These are phyloP conservation scores for Abrus precatorius DNA, from an alignment of 306 rosid species.

Conservation along the genomic window DNA sequence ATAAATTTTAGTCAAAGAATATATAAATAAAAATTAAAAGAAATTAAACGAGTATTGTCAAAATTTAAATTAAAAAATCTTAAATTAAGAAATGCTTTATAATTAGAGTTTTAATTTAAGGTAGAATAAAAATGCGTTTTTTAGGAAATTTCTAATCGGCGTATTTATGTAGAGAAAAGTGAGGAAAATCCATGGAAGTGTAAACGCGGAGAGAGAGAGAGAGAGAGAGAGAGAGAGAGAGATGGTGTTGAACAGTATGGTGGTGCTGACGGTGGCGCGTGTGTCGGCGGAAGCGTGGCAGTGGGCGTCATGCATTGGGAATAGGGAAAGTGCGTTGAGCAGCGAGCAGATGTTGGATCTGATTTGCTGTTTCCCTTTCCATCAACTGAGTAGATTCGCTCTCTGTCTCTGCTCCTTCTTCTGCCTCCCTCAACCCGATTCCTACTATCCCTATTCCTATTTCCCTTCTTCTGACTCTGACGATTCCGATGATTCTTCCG, in stretches of 20 bases:
- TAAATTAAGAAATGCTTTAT: no score
- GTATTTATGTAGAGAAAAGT: no score
- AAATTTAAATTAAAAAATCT: no score
- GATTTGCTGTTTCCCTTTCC: constrained; percentile 72
- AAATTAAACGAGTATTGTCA: no score
- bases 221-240: neutral
- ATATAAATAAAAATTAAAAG: no score
- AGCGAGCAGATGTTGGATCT: constrained; percentile 70
- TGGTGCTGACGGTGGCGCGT: constrained; percentile 74
- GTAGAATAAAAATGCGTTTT: no score
- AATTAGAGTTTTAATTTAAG: no score
- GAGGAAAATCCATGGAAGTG: no score
- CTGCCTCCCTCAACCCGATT: constrained; percentile 67
- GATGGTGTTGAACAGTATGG: constrained; percentile 75
- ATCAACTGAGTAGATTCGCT: constrained; percentile 73
- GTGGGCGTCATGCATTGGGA: constrained; percentile 62
- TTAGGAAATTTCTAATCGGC: no score
- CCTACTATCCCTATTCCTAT: constrained; percentile 50
- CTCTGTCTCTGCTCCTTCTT: constrained; percentile 78
- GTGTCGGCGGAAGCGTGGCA: constrained; percentile 78
- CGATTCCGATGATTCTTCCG: constrained; percentile 29
- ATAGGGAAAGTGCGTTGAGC: constrained; percentile 62
- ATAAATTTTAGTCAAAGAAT: no score
- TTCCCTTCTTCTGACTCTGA: constrained; percentile 51
- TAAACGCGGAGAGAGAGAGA: neutral